Evolutionary conservation across 371 early-diverging fungal species (phyloP), one percentile per base, ranked within the genome.

Genomic region (Rhizopus stolonifer): DNA sequence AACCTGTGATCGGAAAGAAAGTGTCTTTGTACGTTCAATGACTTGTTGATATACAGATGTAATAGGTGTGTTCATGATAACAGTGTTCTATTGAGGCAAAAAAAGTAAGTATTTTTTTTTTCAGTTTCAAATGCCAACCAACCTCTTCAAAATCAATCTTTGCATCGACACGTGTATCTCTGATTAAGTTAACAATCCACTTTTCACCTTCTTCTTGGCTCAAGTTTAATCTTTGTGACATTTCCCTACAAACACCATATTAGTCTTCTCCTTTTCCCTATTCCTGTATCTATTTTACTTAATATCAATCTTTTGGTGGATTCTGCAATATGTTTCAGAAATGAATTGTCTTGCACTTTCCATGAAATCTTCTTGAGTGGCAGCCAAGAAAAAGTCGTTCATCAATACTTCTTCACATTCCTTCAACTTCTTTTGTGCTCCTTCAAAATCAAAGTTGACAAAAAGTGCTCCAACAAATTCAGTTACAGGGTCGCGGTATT

Each of bases 111-210:
- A 24, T 19, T 14, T 18, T 53, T 57, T n/a, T n/a, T n/a, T n/a
- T n/a, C n/a, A n/a, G 31, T 4, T 29, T 29, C 31, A 29, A 29
- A 29, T n/a, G n/a, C n/a, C n/a, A 29, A 7, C 31, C 10, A 7
- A 87, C 87, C 61, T 85, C 90, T 75, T 92, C 81, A 61, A 89
- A 88, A 69, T 96, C 94, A 64, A 96, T 91, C 86, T 96, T 96
- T 64, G 95, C 96, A 54, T 96, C 95, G 58, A 95, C 91, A 52
- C 94, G 83, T 19, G 94, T 92, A 61, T 95, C 92, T 39, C 95
- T 85, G 67, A 96, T 94, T 65, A 96, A 79, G 81, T 96, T 92
- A 49, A 93, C 95, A 46, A 96, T 92, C 95, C 95, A 95, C 71
- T 94, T 94, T 71, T 95, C 95, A 46, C 94, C 95, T 66, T 90